phyloP scores from a whole-genome alignment of 2,329 filamentous ascomycete genomes.

The Fusarium fujikuroi region DNA sequence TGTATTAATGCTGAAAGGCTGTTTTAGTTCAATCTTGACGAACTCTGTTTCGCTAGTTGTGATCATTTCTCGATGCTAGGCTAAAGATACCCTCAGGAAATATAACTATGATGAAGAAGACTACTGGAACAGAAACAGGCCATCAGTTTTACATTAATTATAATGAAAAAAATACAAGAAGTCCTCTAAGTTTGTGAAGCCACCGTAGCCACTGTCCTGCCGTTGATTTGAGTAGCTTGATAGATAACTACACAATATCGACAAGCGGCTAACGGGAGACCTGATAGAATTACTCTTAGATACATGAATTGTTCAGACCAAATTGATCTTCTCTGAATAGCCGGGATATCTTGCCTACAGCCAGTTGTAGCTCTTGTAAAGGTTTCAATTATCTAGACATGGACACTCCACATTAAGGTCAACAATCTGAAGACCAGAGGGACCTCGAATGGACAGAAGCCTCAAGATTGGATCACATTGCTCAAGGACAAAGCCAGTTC shows the following conservation, averaged over 20 bases:
- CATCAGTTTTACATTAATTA: neutral
- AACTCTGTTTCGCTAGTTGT: neutral
- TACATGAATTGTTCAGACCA: no score
- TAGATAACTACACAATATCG: neutral
- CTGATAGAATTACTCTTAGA: rapidly evolving
- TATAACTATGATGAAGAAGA: neutral
- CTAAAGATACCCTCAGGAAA: no score
- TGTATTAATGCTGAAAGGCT: neutral
- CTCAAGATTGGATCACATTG: neutral
- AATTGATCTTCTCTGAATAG: neutral
- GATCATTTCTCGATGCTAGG: neutral
- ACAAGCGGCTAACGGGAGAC: neutral
- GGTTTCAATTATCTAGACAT: neutral
- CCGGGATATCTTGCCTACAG: rapidly evolving
- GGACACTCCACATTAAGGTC: neutral
- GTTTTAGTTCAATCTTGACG: neutral
- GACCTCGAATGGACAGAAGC: neutral
- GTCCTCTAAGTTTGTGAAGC: neutral
- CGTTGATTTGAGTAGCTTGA: neutral
- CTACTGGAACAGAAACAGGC: neutral
- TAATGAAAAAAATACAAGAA: neutral
- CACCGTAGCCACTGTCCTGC: neutral
- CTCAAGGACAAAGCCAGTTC: neutral
- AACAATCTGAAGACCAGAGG: neutral
- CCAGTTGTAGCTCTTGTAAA: neutral